A percentile compares a stretch with the other conserved stretches of the same genome.
Evolutionary conservation across 2,329 filamentous ascomycete genomes (phyloP).

Genomic region (Aspergillus clavatus): DNA sequence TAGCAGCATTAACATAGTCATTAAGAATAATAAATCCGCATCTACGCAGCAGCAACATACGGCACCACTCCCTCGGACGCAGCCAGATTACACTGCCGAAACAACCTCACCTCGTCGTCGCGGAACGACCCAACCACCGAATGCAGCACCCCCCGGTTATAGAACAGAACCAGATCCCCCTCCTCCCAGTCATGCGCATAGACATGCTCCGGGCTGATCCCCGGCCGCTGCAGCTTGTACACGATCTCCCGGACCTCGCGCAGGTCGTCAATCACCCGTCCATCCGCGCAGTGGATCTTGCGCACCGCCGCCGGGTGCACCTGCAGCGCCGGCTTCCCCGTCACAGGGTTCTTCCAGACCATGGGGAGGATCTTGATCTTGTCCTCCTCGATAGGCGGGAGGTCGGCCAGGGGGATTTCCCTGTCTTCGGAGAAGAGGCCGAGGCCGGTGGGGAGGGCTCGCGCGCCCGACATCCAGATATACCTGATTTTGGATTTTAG

Average conservation of each 20-base stretch:
- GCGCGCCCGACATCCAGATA: conserved; percentile 71
- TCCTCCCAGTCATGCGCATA: conserved; percentile 74
- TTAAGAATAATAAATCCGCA: too few relatives aligned
- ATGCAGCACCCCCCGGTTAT: conserved; percentile 71
- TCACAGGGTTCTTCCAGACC: conserved; percentile 72
- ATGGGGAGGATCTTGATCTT: conserved; percentile 71
- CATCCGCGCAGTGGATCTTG: conserved; percentile 62
- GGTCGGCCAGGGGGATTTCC: conserved; percentile 55
- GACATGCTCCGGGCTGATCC: conserved; percentile 62
- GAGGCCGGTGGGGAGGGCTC: conserved; percentile 62
- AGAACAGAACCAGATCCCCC: conserved; percentile 71
- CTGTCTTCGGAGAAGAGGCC: conserved; percentile 64
- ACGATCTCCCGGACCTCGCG: conserved; percentile 62
- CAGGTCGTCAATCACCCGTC: conserved; percentile 65
- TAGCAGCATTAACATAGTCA: too few relatives aligned
- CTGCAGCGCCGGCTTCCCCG: conserved; percentile 64
- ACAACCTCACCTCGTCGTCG: conserved; percentile 67
- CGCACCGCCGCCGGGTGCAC: conserved; percentile 69
- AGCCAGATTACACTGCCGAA: conserved; percentile 77
- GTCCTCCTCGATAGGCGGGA: conserved; percentile 60
- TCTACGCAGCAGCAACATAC: too few relatives aligned
- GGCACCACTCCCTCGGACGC: conserved; percentile 23
- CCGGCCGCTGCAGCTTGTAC: conserved; percentile 67
- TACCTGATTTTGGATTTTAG: too few relatives aligned
- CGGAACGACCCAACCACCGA: conserved; percentile 70